phyloP scores from a whole-genome alignment of 192 early-diverging fungal species.

The Entomortierella beljakovae region DNA sequence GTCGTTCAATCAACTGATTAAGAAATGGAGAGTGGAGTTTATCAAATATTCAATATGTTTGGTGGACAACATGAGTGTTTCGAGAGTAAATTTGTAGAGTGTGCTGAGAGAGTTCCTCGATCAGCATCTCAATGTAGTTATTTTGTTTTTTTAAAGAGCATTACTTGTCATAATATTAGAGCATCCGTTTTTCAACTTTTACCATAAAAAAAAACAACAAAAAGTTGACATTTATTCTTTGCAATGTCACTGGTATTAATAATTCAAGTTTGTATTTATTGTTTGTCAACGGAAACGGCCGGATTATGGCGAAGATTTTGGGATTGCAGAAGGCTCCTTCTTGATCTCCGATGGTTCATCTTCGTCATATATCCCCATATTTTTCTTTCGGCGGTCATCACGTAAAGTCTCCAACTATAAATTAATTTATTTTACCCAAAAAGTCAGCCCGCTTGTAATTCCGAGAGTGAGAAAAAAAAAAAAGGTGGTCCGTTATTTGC shows the following conservation, averaged over 20 bases:
- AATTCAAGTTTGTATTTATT: not conserved
- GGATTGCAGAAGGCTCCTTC: constrained; percentile 9
- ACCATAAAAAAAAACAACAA: not conserved
- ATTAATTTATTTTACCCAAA: not conserved
- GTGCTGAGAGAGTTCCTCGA: not conserved
- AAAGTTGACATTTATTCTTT: not conserved
- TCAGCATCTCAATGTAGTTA: not conserved
- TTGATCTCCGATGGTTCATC: constrained; percentile 27
- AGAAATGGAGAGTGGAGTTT: not conserved
- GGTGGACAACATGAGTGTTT: not conserved
- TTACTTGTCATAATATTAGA: constrained; percentile 14
- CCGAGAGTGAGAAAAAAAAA: not conserved
- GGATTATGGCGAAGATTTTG: constrained; percentile 3
- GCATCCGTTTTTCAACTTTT: constrained; percentile 1
- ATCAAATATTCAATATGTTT: no score
- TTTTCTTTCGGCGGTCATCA: constrained; percentile 43
- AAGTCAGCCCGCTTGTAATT: no score
- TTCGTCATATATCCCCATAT: constrained; percentile 40
- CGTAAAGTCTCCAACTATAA: constrained; percentile 42
- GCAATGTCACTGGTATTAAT: no score
- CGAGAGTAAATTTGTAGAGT: not conserved
- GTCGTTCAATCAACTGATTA: constrained; percentile 72
- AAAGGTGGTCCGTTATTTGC: not conserved
- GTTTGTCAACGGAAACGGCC: not conserved
- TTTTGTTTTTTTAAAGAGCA: not conserved